phyloP scores from a whole-genome alignment of 2,329 filamentous ascomycete species.

The Xylariaceae sp. region DNA sequence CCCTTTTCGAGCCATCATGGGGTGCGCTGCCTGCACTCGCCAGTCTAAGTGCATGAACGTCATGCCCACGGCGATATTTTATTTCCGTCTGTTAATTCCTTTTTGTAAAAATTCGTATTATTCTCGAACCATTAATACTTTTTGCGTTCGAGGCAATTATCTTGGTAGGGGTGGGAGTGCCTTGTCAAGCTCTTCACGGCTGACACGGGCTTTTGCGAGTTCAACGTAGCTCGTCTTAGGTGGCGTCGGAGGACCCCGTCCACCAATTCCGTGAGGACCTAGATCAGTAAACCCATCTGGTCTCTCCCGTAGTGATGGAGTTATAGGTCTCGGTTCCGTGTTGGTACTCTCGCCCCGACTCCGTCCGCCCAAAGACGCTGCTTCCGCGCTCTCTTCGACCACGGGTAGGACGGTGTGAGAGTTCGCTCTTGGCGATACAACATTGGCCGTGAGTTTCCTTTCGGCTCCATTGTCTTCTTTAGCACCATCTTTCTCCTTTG shows the following conservation, averaged over 20 bases:
- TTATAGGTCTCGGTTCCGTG: conserved; percentile 31
- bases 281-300: conserved; percentile 34
- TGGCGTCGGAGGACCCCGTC: conserved; percentile 42
- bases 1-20: neutral
- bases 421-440: conserved; percentile 25
- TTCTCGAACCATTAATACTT: neutral
- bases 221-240: conserved; percentile 39
- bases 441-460: conserved; percentile 29
- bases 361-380: conserved; percentile 57
- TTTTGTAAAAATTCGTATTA: neutral
- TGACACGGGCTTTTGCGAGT: conserved; percentile 39
- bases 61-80: neutral
- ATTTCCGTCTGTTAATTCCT: conserved; percentile 2
- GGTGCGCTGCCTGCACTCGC: conserved; percentile 4
- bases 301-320: conserved; percentile 32
- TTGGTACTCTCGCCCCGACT: conserved; percentile 44
- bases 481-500: conserved; percentile 29
- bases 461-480: conserved; percentile 32
- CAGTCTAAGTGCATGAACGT: conserved; percentile 16
- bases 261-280: conserved; percentile 31
- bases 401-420: conserved; percentile 59
- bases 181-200: conserved; percentile 56
- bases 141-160: conserved; percentile 6
- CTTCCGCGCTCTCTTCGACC: conserved; percentile 85
- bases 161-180: conserved; percentile 52